Conservation (phyloP, 2,329 filamentous ascomycete species). For the Passalora sequoiae region DNA sequence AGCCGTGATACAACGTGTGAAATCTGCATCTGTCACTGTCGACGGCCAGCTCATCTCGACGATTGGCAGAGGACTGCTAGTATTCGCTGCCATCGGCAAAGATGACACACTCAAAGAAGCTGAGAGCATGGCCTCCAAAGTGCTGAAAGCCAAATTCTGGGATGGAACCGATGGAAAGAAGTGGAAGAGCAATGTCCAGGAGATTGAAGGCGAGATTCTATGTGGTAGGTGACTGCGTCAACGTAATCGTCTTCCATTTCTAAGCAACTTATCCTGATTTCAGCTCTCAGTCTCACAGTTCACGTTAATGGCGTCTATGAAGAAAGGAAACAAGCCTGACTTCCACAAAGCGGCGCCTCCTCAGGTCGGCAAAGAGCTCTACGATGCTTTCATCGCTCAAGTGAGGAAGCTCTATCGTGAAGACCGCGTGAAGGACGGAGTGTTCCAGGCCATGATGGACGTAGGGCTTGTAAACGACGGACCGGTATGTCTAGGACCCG, state of each 20-base stretch:
- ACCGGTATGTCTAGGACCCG: slow-evolving; percentile 51
- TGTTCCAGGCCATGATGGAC: slow-evolving; percentile 99
- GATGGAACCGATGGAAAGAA: slow-evolving; percentile 74
- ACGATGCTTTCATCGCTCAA: slow-evolving; percentile 75
- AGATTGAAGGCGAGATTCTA: slow-evolving; percentile 87
- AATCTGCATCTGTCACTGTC: slow-evolving; percentile 92
- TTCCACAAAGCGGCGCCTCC: slow-evolving; percentile 83
- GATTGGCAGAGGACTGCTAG: slow-evolving; percentile 83
- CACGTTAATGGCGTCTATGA: slow-evolving; percentile 85
- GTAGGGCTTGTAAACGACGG: slow-evolving; percentile 86
- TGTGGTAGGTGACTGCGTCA: slow-evolving; percentile 62
- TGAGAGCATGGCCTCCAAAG: slow-evolving; percentile 74
- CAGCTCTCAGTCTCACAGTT: slow-evolving; percentile 78
- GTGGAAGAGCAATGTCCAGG: slow-evolving; percentile 88
- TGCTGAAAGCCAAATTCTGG: slow-evolving; percentile 87
- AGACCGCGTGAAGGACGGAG: slow-evolving; percentile 84
- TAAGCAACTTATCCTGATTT: slow-evolving; percentile 7
- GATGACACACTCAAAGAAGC: slow-evolving; percentile 87
- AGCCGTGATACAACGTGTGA: slow-evolving; percentile 90
- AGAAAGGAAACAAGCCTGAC: slow-evolving; percentile 91
- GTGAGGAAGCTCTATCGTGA: slow-evolving; percentile 66
- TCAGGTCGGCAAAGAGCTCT: slow-evolving; percentile 72
- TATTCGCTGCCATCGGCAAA: slow-evolving; percentile 85
- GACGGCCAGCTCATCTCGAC: slow-evolving; percentile 85
- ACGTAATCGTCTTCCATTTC: slow-evolving; percentile 6